phyloP scores from a whole-genome alignment of 2,329 filamentous ascomycete genomes.

The Phaeosphaeria sp. region DNA sequence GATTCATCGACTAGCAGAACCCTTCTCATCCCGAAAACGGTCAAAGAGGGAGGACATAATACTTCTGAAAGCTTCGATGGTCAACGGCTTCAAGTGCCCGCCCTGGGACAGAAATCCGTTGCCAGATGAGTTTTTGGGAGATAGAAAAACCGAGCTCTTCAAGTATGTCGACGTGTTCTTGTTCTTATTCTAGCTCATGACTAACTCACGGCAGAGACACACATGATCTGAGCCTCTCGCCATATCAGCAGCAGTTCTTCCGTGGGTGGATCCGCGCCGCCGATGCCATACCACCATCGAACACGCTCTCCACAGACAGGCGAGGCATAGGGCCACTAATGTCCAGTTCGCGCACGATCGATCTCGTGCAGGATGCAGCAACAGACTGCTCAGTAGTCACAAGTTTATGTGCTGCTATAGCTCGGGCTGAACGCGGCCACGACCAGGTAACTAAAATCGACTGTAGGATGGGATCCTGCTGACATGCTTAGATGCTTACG shows the following conservation, averaged over 20 bases:
- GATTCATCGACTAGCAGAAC: slow-evolving; percentile 52
- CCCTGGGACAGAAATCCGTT: slow-evolving; percentile 76
- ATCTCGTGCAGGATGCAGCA: slow-evolving; percentile 93
- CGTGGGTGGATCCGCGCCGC: slow-evolving; percentile 80
- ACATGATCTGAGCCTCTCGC: slow-evolving; percentile 74
- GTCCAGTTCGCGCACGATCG: slow-evolving; percentile 66
- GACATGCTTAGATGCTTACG: slow-evolving; percentile 66
- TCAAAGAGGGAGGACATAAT: slow-evolving; percentile 78
- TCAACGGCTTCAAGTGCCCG: slow-evolving; percentile 84
- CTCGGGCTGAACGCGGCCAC: slow-evolving; percentile 72
- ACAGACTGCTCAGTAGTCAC: slow-evolving; percentile 98
- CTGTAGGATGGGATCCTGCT: slow-evolving; percentile 1
- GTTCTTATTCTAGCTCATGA: background rate
- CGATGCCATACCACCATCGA: slow-evolving; percentile 66
- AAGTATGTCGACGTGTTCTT: slow-evolving; percentile 55
- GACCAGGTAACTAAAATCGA: slow-evolving; percentile 63
- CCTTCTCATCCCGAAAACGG: slow-evolving; percentile 64
- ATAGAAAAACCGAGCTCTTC: slow-evolving; percentile 63
- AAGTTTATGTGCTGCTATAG: slow-evolving; percentile 83
- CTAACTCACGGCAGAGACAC: slow-evolving; percentile 61
- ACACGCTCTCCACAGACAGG: slow-evolving; percentile 42
- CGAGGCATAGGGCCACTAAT: slow-evolving; percentile 59
- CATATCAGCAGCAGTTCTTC: slow-evolving; percentile 77
- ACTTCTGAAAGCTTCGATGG: slow-evolving; percentile 75
- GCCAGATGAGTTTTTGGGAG: slow-evolving; percentile 66